Base-by-base conservation (phyloP, 768 basidiomycete genomes). In the Pleurotus eryngii region DNA sequence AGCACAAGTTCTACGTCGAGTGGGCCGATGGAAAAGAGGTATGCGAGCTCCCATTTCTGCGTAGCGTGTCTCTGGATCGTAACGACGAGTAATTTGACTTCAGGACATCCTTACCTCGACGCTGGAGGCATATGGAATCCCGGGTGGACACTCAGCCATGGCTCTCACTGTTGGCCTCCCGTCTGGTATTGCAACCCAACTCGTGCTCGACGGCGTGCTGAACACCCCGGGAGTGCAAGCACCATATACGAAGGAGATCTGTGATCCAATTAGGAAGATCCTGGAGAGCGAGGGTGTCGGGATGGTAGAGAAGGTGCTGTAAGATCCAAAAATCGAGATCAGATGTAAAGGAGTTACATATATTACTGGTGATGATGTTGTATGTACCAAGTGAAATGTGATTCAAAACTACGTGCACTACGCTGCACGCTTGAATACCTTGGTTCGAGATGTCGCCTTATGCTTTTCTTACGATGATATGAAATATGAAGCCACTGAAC, bases 1-100 rank as follows among this genome's bases (percentile, higher is more conserved):
- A 98, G 75, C 96, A 99, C 83, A 96, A 95, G 78, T 98, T 99
- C 69, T 75, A 92, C 64, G 87, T 98, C 38, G 87, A 95, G 68
- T 90, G 89, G 83, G 79, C 82, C 35, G 92, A 98, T 66, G 95
- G 96, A 47, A 80, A 74, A 48, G 76, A 81, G 74, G 88, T 86
- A 59, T 51, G 81, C 64, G 46, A 37, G 9, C 4, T n/a, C 38
- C 37, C 1, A 9, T 24, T 18, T 24, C 24, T 38, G 43, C 11
- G 7, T 17, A 55, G n/a, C 18, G 22, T 24, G 14, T 18, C 56
- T 20, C 55, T 14, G 35, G 26, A 42, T 18, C 15, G 59, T 11
- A 40, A 11, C 40, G 26, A 58, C 57, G 35, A 35, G 15, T 26
- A 22, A 17, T 30, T 40, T 47, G 4, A 51, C 11, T 53, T 24